Conservation (phyloP, 495 filamentous ascomycete genomes). For the Trichoderma orchidacearum region DNA sequence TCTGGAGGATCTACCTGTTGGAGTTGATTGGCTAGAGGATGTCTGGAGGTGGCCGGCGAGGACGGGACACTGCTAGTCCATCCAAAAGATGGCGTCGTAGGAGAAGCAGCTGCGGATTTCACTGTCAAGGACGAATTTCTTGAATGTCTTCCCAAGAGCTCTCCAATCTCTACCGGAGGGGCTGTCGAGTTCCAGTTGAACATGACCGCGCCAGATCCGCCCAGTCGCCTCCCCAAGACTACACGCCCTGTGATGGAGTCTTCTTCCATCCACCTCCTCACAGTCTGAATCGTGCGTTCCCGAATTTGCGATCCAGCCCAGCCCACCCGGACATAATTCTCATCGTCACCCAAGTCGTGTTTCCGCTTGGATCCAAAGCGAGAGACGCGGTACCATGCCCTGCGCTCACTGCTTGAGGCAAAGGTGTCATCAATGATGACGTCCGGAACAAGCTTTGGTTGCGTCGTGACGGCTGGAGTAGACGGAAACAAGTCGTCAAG, state of each 20-base stretch:
- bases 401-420: conserved; percentile 37
- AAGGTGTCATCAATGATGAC: conserved; percentile 33
- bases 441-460: conserved; percentile 11
- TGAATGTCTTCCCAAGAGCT: background rate
- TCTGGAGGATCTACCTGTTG: background rate
- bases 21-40: background rate
- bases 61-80: conserved; percentile 17
- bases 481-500: conserved; percentile 31
- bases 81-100: conserved; percentile 18
- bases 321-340: conserved; percentile 39
- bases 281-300: conserved; percentile 37
- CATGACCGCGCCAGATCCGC: conserved; percentile 24
- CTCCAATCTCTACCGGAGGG: background rate
- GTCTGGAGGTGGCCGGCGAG: background rate
- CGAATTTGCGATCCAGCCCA: conserved; percentile 40
- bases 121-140: conserved; percentile 4
- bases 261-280: conserved; percentile 46
- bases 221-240: conserved; percentile 25
- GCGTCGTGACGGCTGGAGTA: background rate
- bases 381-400: conserved; percentile 49
- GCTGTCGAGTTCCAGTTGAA: conserved; percentile 42
- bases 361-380: conserved; percentile 40
- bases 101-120: background rate
- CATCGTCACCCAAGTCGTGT: conserved; percentile 39
- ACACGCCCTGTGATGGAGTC: conserved; percentile 38